Percentiles rank a stretch among this genome's conserved stretches.
These are phyloP conservation scores for Moesziomyces parantarcticus DNA, from an alignment of 1,284 basidiomycete species.

Conservation along the genomic window DNA sequence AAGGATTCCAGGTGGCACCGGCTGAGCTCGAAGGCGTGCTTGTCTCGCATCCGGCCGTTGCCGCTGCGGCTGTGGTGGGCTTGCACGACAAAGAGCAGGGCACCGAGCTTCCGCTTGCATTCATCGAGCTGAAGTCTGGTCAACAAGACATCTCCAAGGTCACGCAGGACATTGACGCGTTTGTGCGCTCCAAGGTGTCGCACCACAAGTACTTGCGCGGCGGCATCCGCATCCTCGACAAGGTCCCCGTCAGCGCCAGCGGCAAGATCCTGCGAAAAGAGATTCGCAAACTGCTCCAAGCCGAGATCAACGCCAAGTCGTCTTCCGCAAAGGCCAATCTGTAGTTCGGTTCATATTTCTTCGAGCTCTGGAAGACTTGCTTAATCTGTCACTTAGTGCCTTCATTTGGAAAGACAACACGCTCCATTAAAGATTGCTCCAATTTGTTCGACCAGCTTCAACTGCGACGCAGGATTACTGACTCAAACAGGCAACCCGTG, in stretches of 20 bases:
- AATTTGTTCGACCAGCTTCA: too few species aligned
- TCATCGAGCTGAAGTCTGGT: conserved; percentile 32
- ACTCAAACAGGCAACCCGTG: too few species aligned
- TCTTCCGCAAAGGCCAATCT: conserved; percentile 9
- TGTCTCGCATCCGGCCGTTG: conserved; percentile 39
- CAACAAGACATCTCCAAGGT: background rate
- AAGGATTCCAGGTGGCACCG: conserved; percentile 63
- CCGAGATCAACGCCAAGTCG: conserved; percentile 12
- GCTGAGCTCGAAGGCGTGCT: conserved; percentile 60
- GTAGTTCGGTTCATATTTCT: conserved; percentile 1
- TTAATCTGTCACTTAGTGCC: too few species aligned
- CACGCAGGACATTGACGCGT: conserved; percentile 19
- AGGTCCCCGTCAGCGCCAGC: conserved; percentile 45
- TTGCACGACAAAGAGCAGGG: conserved; percentile 45
- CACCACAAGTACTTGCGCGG: conserved; percentile 47
- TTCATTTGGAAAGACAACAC: too few species aligned
- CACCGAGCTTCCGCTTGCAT: conserved; percentile 41
- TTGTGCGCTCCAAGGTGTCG: conserved; percentile 33
- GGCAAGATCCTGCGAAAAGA: conserved; percentile 48
- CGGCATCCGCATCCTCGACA: conserved; percentile 37
- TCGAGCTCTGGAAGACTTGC: background rate
- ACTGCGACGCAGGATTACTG: too few species aligned
- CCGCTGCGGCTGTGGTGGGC: conserved; percentile 59
- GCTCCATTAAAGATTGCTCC: too few species aligned
- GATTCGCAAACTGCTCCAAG: conserved; percentile 16